Conservation (phyloP, 2,329 filamentous ascomycete species). For the Aspergillus sergii region DNA sequence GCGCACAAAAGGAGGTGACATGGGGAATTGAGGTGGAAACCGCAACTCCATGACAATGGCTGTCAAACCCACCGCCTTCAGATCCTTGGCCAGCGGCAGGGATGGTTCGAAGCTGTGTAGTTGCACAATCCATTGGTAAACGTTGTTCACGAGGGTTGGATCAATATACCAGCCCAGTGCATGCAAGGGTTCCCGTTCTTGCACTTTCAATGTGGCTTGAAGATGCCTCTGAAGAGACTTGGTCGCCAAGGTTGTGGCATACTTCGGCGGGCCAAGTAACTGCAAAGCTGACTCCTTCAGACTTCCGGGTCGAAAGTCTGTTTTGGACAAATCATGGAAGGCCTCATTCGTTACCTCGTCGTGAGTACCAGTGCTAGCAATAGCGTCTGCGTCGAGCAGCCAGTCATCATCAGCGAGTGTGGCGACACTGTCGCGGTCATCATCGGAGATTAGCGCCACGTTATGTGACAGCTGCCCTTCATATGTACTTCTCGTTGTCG, state of each 20-base stretch:
- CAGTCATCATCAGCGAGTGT: constrained; percentile 53
- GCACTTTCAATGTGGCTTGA: constrained; percentile 63
- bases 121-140: constrained; percentile 92
- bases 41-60: constrained; percentile 81
- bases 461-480: neutral
- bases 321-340: constrained; percentile 33
- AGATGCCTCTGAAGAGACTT: constrained; percentile 68
- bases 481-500: neutral
- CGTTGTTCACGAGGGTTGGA: constrained; percentile 64
- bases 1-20: constrained; percentile 80
- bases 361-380: constrained; percentile 17
- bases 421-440: constrained; percentile 49
- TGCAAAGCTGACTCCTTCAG: constrained; percentile 66
- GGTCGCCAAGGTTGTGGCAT: constrained; percentile 64
- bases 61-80: constrained; percentile 62
- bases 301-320: constrained; percentile 68
- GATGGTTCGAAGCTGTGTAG: constrained; percentile 75
- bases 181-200: constrained; percentile 61
- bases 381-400: constrained; percentile 43
- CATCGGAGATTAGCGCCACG: constrained; percentile 24
- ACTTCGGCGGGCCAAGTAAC: constrained; percentile 65
- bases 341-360: constrained; percentile 6
- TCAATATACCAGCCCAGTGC: constrained; percentile 86
- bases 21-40: constrained; percentile 75
- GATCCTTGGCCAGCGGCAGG: constrained; percentile 73